phyloP scores from a whole-genome alignment of 2,329 filamentous ascomycete genomes.

The Fusarium floridanum region DNA sequence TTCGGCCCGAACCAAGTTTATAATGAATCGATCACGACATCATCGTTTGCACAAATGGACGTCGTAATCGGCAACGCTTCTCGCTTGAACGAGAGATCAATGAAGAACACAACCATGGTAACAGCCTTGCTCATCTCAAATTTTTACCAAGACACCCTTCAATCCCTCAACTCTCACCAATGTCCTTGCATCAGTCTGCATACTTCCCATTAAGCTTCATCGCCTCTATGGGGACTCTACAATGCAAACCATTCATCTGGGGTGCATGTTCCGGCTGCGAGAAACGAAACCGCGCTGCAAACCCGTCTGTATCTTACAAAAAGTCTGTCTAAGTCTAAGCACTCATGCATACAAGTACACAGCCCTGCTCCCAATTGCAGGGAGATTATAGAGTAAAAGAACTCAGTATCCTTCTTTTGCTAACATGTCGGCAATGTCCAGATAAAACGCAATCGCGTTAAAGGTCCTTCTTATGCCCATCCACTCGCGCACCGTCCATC shows the following conservation, averaged over 20 bases:
- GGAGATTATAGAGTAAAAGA: neutral
- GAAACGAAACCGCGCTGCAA: neutral
- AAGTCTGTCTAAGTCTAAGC: constrained; percentile 4
- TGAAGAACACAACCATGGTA: neutral
- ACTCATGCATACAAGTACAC: constrained; percentile 2
- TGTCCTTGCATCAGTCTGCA: neutral
- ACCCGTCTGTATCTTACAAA: constrained; percentile 6
- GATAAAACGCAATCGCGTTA: constrained; percentile 76
- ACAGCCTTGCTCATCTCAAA: neutral
- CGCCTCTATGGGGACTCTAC: neutral
- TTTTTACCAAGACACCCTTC: neutral
- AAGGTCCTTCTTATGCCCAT: constrained; percentile 70
- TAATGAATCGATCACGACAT: neutral
- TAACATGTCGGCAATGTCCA: constrained; percentile 77
- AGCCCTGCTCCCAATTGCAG: neutral
- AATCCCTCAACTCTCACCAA: neutral
- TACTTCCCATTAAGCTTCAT: neutral
- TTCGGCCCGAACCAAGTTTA: neutral
- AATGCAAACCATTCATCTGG: neutral
- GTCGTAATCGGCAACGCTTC: neutral
- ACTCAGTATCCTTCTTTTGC: constrained; percentile 71
- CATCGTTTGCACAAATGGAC: neutral
- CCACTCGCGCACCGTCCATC: constrained; percentile 66
- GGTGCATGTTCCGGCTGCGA: constrained; percentile 1
- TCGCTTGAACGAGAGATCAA: neutral